Percentiles rank a stretch among this genome's conserved stretches.
Evolutionary conservation across 495 filamentous ascomycete species (phyloP).

Genomic region (Hypoxylon crocopeplum): DNA sequence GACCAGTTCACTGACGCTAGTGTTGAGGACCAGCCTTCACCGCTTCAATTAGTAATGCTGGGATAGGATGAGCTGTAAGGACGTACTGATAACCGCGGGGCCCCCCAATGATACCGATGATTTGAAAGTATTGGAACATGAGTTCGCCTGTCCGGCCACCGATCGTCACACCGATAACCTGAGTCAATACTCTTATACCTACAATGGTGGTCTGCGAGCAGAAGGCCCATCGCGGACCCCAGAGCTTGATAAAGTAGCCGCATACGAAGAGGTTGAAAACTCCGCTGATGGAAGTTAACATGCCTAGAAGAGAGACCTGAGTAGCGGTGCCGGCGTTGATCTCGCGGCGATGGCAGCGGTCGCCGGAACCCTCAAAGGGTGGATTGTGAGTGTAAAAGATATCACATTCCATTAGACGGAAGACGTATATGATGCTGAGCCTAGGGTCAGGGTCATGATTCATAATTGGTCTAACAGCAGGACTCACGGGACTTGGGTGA

Average conservation of each 20-base stretch:
- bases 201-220: slow-evolving; percentile 59
- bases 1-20: slow-evolving; percentile 58
- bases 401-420: slow-evolving; percentile 65
- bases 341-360: slow-evolving; percentile 54
- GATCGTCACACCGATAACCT: slow-evolving; percentile 59
- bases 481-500: slow-evolving; percentile 64
- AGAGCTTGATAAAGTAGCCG: slow-evolving; percentile 62
- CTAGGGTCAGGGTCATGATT: slow-evolving; percentile 19
- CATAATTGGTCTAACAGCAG: not conserved
- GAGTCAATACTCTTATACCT: slow-evolving; percentile 58
- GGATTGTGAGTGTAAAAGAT: slow-evolving; percentile 58
- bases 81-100: slow-evolving; percentile 61
- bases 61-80: too few species aligned
- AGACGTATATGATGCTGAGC: slow-evolving; percentile 60
- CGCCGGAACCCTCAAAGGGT: slow-evolving; percentile 40
- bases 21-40: slow-evolving; percentile 57
- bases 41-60: slow-evolving; percentile 10
- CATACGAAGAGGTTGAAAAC: slow-evolving; percentile 64
- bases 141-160: slow-evolving; percentile 59
- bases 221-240: slow-evolving; percentile 60
- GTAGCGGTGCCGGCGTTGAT: slow-evolving; percentile 64
- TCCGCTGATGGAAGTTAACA: slow-evolving; percentile 57
- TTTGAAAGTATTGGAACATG: slow-evolving; percentile 60
- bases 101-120: slow-evolving; percentile 63
- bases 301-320: slow-evolving; percentile 59